phyloP scores from a whole-genome alignment of 768 basidiomycete species.

The Leucocoprinus birnbaumii region DNA sequence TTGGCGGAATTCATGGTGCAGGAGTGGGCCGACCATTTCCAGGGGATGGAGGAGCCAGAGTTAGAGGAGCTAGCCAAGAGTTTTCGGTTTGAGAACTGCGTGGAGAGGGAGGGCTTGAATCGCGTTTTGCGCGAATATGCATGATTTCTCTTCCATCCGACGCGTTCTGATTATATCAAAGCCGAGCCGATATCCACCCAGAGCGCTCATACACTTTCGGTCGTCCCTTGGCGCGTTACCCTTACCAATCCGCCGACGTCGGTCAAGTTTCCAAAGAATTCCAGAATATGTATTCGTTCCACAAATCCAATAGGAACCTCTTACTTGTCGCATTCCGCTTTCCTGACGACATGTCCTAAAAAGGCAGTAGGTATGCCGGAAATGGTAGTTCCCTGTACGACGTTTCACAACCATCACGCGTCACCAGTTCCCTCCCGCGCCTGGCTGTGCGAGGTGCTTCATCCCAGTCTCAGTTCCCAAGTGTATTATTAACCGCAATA shows the following conservation, averaged over 20 bases:
- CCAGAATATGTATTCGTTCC: too few relatives aligned
- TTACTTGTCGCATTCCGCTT: not conserved
- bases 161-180: not conserved
- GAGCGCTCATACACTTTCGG: not conserved
- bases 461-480: not conserved
- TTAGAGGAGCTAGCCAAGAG: slow-evolving; percentile 72
- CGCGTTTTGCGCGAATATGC: slow-evolving; percentile 42
- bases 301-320: not conserved
- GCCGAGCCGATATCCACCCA: not conserved
- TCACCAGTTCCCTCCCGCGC: not conserved
- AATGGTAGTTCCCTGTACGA: not conserved
- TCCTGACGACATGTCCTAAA: not conserved
- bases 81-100: slow-evolving; percentile 71
- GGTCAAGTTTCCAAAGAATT: too few relatives aligned
- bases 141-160: not conserved
- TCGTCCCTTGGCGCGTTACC: not conserved
- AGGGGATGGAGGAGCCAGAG: slow-evolving; percentile 52
- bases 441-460: not conserved
- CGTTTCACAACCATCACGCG: slow-evolving; percentile 4
- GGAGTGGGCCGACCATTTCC: slow-evolving; percentile 72
- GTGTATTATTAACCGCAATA: not conserved
- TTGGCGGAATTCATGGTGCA: slow-evolving; percentile 68
- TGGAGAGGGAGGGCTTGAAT: slow-evolving; percentile 68
- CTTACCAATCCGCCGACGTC: too few relatives aligned
- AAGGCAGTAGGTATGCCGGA: not conserved